A percentile compares a stretch with the other conserved stretches of the same genome.
phyloP scores from a whole-genome alignment of 2,329 filamentous ascomycete genomes.

The Metarhizium sp. region DNA sequence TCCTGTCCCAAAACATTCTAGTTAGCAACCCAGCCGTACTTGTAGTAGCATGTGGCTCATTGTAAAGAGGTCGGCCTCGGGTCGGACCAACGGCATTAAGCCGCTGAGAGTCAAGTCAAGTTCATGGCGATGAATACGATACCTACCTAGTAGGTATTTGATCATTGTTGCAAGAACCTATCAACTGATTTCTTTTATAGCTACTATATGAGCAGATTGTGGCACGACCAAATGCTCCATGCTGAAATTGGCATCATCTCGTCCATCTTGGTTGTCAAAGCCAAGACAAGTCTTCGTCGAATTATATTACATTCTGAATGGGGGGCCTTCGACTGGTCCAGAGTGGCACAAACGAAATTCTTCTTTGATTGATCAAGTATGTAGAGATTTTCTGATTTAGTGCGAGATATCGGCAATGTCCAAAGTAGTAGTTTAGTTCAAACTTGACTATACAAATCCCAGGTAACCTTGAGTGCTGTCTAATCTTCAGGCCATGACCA shows the following conservation, averaged over 20 bases:
- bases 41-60: neutral
- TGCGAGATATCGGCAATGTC: neutral
- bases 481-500: conserved; percentile 6
- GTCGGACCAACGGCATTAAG: neutral
- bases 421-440: neutral
- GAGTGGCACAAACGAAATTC: neutral
- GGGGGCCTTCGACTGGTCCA: neutral
- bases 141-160: too few relatives aligned
- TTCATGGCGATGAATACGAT: too few relatives aligned
- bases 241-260: neutral
- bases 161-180: neutral
- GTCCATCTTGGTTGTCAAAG: neutral
- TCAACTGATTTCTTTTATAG: neutral
- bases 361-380: neutral
- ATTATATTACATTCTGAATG: neutral
- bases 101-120: too few relatives aligned
- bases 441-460: neutral
- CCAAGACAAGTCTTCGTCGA: neutral
- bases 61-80: conserved; percentile 1
- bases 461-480: neutral
- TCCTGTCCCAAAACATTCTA: neutral
- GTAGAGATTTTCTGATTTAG: neutral
- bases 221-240: neutral
- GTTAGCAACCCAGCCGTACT: too few relatives aligned
- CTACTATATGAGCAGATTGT: neutral